Base-by-base conservation (phyloP, 2,329 filamentous ascomycete species). In the Didymella sp. region DNA sequence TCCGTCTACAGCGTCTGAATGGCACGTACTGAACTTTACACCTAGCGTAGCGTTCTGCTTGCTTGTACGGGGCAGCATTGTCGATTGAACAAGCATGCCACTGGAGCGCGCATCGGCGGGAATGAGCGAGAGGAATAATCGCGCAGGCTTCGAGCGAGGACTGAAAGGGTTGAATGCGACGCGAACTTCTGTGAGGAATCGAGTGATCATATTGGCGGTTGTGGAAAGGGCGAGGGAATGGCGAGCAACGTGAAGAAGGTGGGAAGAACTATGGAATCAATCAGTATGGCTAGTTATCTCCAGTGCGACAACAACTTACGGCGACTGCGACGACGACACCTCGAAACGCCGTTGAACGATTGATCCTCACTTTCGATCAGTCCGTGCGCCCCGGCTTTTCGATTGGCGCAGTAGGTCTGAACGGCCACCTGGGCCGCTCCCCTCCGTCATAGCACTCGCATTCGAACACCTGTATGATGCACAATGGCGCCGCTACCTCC, bases 141-240 rank as follows among this genome's bases (percentile, higher is more conserved):
- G 89, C 35, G 92, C 93, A 22, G 93, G 89, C 73, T 92, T 92
- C 61, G 91, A 88, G 74, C 85, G 83, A 22, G 84, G 79, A 25
- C 87, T 89, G 85, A 98, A 98, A 35, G 95, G 94, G 79, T 96
- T 96, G 87, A 98, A 97, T 75, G 87, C 87, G 64, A 92, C 89
- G 70, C 85, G 87, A 70, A 98, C 87, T 75, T 92, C 87, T 76
- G 92, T 94, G 76, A 96, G 85, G 81, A 91, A 95, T 74, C 88
- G 87, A 58, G 90, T 94, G 60, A 95, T 91, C 91, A 95, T 95
- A 69, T 72, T 75, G 74, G 42, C 30, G 58, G 43, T 35, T 25
- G 25, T 51, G 50, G 7, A 42, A 30, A 24, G 40, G 24, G 41
- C 24, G 43, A 40, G 4, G 55, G 4, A 22, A 28, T 37, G 22